phyloP scores from a whole-genome alignment of 2,329 filamentous ascomycete genomes.

The Exophiala bonariae region DNA sequence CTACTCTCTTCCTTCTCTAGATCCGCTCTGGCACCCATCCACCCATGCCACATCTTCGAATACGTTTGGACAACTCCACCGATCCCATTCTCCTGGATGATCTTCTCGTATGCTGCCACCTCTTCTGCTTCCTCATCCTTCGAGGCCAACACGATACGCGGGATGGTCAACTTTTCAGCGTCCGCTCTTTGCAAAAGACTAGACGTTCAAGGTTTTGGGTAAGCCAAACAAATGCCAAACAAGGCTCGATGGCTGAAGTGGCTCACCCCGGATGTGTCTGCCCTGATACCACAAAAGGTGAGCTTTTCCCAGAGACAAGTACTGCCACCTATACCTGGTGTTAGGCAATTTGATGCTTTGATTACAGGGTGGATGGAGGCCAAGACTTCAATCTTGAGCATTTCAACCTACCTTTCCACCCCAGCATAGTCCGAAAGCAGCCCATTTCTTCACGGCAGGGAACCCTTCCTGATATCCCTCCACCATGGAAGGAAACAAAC shows the following conservation, averaged over 20 bases:
- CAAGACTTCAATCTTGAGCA: no score
- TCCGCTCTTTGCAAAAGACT: constrained; percentile 54
- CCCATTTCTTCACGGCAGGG: constrained; percentile 59
- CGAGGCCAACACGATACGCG: constrained; percentile 64
- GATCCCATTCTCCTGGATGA: constrained; percentile 50
- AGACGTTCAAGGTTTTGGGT: no score
- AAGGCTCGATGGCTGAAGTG: constrained; percentile 29
- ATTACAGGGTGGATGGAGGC: no score
- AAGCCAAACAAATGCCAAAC: constrained; percentile 6
- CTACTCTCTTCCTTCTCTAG: constrained; percentile 56
- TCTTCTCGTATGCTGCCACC: constrained; percentile 53
- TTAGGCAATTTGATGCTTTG: no score
- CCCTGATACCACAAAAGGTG: constrained; percentile 45
- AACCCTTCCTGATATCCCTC: constrained; percentile 54
- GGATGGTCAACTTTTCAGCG: constrained; percentile 60
- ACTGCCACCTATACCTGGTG: constrained; percentile 16
- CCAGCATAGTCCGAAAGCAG: constrained; percentile 67
- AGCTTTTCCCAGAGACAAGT: background rate
- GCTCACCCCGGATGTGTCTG: constrained; percentile 36
- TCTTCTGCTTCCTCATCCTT: constrained; percentile 61
- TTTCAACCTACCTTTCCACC: constrained; percentile 39
- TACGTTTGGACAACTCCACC: constrained; percentile 67
- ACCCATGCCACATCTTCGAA: constrained; percentile 67
- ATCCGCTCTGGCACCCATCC: constrained; percentile 69
- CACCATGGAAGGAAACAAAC: constrained; percentile 35